phyloP scores from a whole-genome alignment of 1,284 basidiomycete genomes.

The Ceratobasidium sp. region DNA sequence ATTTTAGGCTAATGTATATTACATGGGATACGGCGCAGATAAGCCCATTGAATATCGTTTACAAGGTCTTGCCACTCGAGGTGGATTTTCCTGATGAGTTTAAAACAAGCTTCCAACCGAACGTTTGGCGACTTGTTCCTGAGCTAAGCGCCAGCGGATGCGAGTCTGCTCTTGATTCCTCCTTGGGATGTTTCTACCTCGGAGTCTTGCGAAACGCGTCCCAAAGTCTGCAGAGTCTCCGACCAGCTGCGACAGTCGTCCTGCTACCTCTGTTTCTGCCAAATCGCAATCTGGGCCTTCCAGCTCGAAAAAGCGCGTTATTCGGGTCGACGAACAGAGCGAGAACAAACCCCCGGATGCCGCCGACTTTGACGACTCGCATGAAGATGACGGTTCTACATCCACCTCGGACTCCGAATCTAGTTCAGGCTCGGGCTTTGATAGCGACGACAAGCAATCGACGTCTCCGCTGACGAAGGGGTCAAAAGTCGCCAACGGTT shows the following conservation, averaged over 20 bases:
- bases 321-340: conserved; percentile 1
- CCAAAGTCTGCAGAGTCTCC: background rate
- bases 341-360: background rate
- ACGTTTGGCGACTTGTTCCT: background rate
- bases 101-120: background rate
- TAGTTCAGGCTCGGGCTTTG: conserved; percentile 13
- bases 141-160: background rate
- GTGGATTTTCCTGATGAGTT: background rate
- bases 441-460: background rate
- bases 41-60: too few relatives aligned
- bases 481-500: background rate
- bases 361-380: conserved; percentile 5
- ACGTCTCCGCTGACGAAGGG: background rate
- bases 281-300: background rate
- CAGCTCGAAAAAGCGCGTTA: conserved; percentile 26
- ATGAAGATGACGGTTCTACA: background rate
- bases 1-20: too few relatives aligned
- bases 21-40: too few relatives aligned
- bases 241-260: background rate
- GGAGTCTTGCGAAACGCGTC: conserved; percentile 24
- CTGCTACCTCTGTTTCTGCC: background rate
- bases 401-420: conserved; percentile 1
- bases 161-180: background rate
- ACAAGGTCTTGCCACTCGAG: too few relatives aligned
- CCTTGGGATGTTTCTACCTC: conserved; percentile 34